Conservation (phyloP, 2,329 filamentous ascomycete species). For the Plenodomus tracheiphilus region DNA sequence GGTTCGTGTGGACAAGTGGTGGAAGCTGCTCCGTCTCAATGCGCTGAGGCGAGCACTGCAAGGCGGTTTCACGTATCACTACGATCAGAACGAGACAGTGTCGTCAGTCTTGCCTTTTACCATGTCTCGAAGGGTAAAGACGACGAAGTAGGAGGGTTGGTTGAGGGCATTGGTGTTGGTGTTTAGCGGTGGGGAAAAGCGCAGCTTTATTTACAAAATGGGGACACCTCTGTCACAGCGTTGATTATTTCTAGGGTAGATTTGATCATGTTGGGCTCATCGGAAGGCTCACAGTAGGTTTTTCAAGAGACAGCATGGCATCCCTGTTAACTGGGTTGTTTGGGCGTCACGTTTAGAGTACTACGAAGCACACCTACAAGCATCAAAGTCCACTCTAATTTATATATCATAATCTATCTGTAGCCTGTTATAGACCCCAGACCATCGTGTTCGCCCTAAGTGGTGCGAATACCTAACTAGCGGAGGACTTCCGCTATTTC, state of each 20-base stretch:
- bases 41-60: slow-evolving; percentile 64
- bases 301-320: neutral
- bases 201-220: neutral
- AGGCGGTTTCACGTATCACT: slow-evolving; percentile 43
- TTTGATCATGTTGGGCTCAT: neutral
- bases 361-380: too few relatives aligned
- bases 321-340: too few relatives aligned
- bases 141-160: neutral
- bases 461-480: too few relatives aligned
- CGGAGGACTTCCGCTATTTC: too few relatives aligned
- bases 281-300: too few relatives aligned
- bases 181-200: slow-evolving; percentile 9
- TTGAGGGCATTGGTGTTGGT: slow-evolving; percentile 1
- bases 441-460: too few relatives aligned
- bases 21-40: slow-evolving; percentile 69
- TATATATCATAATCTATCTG: too few relatives aligned
- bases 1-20: slow-evolving; percentile 72
- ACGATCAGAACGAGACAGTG: slow-evolving; percentile 43
- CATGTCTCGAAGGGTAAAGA: slow-evolving; percentile 20
- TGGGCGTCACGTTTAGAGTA: too few relatives aligned
- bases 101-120: slow-evolving; percentile 39
- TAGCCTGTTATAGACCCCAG: too few relatives aligned
- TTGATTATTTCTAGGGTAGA: neutral
- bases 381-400: too few relatives aligned
- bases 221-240: neutral